Evolutionary conservation across 2,329 filamentous ascomycete genomes (phyloP).

Genomic region (Coleophoma cylindrospora): DNA sequence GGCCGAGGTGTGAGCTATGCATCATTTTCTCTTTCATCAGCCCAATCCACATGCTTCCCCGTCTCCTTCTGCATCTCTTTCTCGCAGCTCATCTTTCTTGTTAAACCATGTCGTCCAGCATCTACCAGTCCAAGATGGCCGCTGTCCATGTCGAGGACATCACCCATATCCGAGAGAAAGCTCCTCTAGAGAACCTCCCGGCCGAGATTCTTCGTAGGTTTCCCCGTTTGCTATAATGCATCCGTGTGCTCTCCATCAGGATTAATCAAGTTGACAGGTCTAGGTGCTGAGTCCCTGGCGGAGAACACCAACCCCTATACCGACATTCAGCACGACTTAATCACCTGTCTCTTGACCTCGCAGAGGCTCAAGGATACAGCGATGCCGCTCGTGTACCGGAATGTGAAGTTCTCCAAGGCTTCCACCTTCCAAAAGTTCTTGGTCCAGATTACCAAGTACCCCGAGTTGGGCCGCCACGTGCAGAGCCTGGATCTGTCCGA

Average conservation of each 20-base stretch:
- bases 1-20: neutral
- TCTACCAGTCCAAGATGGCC: neutral
- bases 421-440: constrained; percentile 76
- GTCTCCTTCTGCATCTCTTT: neutral
- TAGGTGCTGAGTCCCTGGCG: neutral
- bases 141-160: neutral
- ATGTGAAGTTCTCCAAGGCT: constrained; percentile 76
- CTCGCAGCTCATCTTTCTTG: neutral
- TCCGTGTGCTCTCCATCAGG: neutral
- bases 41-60: neutral
- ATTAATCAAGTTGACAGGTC: neutral
- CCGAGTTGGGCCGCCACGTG: constrained; percentile 65
- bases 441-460: constrained; percentile 58
- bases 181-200: constrained; percentile 61
- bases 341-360: constrained; percentile 66
- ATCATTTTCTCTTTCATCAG: neutral
- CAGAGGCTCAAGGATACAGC: constrained; percentile 66
- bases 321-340: constrained; percentile 65
- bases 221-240: neutral
- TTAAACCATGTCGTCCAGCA: neutral
- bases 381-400: constrained; percentile 66
- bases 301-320: constrained; percentile 25
- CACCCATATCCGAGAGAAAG: constrained; percentile 15
- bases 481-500: constrained; percentile 57
- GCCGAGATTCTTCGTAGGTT: constrained; percentile 62